These are phyloP conservation scores for Metrosideros polymorpha DNA, from an alignment of 441 rosid species.

Conservation along the genomic window DNA sequence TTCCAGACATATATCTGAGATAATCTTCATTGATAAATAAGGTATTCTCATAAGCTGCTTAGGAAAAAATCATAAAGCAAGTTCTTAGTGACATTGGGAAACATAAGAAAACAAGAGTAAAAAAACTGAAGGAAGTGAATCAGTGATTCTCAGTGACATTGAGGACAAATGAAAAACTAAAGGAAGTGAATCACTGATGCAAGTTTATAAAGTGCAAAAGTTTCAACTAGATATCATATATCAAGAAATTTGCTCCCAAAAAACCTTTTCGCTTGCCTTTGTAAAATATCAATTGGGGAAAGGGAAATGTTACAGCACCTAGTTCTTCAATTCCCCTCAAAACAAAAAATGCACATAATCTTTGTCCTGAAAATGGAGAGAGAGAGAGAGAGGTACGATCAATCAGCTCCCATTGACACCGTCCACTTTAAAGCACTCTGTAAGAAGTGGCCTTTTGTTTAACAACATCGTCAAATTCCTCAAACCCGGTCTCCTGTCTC, in stretches of 20 bases:
- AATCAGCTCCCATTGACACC: neutral
- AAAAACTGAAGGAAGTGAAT: neutral
- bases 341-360: neutral
- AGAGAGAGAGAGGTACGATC: neutral
- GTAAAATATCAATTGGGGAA: neutral
- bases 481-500: neutral
- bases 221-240: neutral
- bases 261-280: neutral
- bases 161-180: neutral
- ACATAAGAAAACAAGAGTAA: neutral
- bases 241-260: neutral
- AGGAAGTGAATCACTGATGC: neutral
- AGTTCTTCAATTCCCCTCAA: neutral
- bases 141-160: neutral
- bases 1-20: neutral
- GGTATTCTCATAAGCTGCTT: neutral
- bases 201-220: neutral
- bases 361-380: neutral
- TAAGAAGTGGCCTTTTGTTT: neutral
- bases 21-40: neutral
- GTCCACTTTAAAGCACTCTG: neutral
- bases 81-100: neutral
- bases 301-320: neutral
- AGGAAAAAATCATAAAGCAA: neutral
- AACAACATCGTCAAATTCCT: neutral